Base-by-base conservation (phyloP, 169 alveolate genomes). In the Eimeria brunetti region DNA sequence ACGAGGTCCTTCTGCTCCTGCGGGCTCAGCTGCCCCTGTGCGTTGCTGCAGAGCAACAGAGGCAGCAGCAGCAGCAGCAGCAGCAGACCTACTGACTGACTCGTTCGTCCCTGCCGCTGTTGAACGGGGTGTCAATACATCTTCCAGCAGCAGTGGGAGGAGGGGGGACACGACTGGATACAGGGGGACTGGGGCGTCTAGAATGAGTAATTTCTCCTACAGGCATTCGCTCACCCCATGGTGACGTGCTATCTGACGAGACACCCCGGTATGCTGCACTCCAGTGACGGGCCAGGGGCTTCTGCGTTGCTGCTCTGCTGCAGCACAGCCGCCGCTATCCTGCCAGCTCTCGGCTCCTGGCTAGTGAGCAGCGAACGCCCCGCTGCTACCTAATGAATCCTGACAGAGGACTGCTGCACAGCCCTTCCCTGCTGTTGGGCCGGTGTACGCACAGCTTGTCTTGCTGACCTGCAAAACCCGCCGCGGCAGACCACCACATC, bases 1-100 rank as follows among this genome's bases (percentile, higher is more conserved):
- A 98, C 96, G 60, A 98, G 93, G 90, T 97, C 98, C 88, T 88
- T 95, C 91, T 97, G 97, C 94, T 97, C 98, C 84, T 97, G 97
- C 83, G 96, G 97, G 67, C 94, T 89, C 96, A 97, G 88, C 89
- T 88, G 96, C 33, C 96, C 95, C 76, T 89, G 95, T 20, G 95
- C 93, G 95, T 94, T 94, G 73, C 96, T 94, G 85, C 81, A 51
- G 18, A 27, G n/a, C 38, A 53, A 51, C n/a, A 30, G 46, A 6
- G 41, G 41, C 8, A 60, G 41, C n/a, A 14, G 58, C 90, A 83
- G 30, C 1, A 53, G 41, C 78, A 20, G 69, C 27, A 16, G 46
- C 4, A 41, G 46, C 46, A 41, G 46, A 4, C 46, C 1, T 4
- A 41, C 46, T 2, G 46, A 41, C 46, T 41, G 46, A 41, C 46